Evolutionary conservation across 169 alveolate species (phyloP), one percentile per base, ranked within the genome.

Genomic region (Eimeria tenella): DNA sequence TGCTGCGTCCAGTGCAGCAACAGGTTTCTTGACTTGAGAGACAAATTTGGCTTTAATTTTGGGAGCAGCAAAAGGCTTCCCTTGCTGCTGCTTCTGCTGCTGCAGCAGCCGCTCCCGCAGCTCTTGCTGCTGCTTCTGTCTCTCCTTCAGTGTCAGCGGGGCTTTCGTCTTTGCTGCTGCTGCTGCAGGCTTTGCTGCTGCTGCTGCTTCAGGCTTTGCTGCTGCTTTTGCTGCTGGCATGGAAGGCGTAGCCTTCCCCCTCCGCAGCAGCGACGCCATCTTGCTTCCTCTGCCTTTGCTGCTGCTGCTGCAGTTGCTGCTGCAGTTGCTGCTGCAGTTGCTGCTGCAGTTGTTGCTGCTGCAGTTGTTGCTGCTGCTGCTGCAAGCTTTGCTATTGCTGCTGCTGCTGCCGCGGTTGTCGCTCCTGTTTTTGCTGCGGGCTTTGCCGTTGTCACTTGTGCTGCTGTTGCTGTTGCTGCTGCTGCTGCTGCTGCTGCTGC

Each of bases 1-100:
- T 11, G 84, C 55, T 17, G 84, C 84, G 52, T 74, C 84, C 11
- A 42, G 62, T 0, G 60, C 84, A 42, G 63, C 84, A 31, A 74
- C 55, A 42, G 84, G 84, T 15, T 11, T 7, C 23, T 74, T 74
- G 25, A 74, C 84, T 49, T 74, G 5, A 9, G 84, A 74, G 15
- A 74, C 84, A 50, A 74, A 74, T 42, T 74, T 74, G 8, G 84
- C 42, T 17, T 74, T 74, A 5, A 74, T 52, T 19, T 74, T 74
- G 62, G 84, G 84, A n/a, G 84, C 84, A 10, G 62, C 58, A 42
- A 74, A 74, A 4, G 62, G 19, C 60, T 74, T 74, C 15, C 84
- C 84, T 8, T 74, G 84, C 55, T 74, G 84, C 84, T 74, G 84
- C 84, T 74, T 1, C 84, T 74, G 84, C 84, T 74, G 84, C 84